Evolutionary conservation across 495 filamentous ascomycete species (phyloP).

Genomic region (Neurospora tetrasperma): DNA sequence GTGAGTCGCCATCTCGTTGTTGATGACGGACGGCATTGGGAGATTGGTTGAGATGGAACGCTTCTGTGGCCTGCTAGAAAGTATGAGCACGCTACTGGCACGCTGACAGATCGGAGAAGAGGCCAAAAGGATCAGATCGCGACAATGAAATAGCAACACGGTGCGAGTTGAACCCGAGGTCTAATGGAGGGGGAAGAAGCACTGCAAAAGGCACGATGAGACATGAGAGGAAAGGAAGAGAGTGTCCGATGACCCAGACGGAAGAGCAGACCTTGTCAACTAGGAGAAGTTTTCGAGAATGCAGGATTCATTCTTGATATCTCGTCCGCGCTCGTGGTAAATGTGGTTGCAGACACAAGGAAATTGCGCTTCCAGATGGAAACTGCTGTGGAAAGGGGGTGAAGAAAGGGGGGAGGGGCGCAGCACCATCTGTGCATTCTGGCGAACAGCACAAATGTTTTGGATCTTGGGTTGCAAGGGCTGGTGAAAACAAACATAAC

Average conservation of each 20-base stretch:
- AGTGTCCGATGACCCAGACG: background rate
- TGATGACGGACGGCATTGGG: background rate
- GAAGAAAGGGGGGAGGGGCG: background rate
- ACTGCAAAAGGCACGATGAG: background rate
- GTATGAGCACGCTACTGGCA: background rate
- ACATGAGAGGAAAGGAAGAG: background rate
- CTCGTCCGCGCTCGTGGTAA: background rate
- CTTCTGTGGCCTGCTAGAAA: background rate
- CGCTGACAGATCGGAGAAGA: background rate
- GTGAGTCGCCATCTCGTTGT: background rate
- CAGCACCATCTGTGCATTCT: background rate
- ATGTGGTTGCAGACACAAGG: background rate
- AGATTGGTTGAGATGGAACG: background rate
- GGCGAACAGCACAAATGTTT: background rate
- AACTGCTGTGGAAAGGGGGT: background rate
- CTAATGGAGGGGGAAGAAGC: background rate
- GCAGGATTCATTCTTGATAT: background rate
- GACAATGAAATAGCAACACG: background rate
- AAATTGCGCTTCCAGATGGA: background rate
- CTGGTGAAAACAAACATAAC: background rate
- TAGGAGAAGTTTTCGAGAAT: background rate
- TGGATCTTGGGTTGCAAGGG: background rate
- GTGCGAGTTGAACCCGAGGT: background rate
- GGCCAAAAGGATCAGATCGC: background rate
- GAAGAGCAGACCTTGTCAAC: background rate